Conservation (phyloP, 1,284 basidiomycete genomes). For the Austroboletus olivaceoglutinosus region DNA sequence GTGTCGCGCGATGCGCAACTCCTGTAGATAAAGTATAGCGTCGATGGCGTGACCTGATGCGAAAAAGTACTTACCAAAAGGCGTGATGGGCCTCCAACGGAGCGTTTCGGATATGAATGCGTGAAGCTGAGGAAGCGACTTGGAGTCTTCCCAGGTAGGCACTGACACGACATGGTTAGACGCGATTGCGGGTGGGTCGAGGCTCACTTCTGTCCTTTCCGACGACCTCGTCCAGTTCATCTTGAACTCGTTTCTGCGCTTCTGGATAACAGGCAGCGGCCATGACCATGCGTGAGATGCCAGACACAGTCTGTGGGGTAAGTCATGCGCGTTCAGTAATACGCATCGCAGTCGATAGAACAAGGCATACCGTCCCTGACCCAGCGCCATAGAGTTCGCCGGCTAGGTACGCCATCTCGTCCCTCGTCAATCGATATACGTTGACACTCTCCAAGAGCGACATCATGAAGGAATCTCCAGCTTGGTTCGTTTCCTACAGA, state of each 20-base stretch:
- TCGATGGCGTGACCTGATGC: neutral
- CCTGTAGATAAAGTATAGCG: constrained; percentile 37
- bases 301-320: constrained; percentile 46
- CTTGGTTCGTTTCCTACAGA: constrained; percentile 32
- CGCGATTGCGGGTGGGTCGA: neutral
- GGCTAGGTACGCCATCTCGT: constrained; percentile 59
- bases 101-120: constrained; percentile 62
- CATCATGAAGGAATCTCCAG: constrained; percentile 50
- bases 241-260: constrained; percentile 52
- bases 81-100: constrained; percentile 61
- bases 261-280: constrained; percentile 63
- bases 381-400: constrained; percentile 64
- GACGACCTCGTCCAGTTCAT: constrained; percentile 59
- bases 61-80: constrained; percentile 37
- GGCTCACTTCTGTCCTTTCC: constrained; percentile 49
- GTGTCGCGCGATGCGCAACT: constrained; percentile 55
- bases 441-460: constrained; percentile 52
- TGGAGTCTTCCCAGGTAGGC: constrained; percentile 50
- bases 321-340: neutral
- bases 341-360: neutral
- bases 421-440: constrained; percentile 47
- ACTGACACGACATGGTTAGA: constrained; percentile 28
- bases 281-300: constrained; percentile 56
- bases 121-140: constrained; percentile 50
- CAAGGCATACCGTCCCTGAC: constrained; percentile 47